A percentile compares a stretch with the other conserved stretches of the same genome.
These are phyloP conservation scores for Paramecium biaurelia DNA, from an alignment of 73 alveolate genomes.

Conservation along the genomic window DNA sequence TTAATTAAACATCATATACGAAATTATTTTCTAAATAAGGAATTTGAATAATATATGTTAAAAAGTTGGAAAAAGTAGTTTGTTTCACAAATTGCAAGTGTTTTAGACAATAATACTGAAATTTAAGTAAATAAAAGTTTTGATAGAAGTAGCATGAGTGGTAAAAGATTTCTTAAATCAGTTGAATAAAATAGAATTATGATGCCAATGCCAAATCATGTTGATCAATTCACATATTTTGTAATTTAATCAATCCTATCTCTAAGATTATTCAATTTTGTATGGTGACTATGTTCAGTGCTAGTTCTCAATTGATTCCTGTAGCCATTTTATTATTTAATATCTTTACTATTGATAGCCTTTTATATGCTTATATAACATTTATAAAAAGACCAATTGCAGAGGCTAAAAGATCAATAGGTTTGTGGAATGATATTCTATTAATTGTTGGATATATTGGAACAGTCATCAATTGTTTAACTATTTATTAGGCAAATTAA, in stretches of 20 bases:
- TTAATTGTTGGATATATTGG: not conserved
- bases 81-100: not conserved
- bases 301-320: constrained; percentile 17
- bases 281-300: constrained; percentile 25
- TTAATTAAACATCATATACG: not conserved
- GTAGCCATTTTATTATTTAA: not conserved
- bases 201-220: constrained; percentile 14
- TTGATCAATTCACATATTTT: not conserved
- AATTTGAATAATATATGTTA: not conserved
- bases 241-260: not conserved
- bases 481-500: not conserved
- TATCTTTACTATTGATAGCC: not conserved
- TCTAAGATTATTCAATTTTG: not conserved
- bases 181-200: not conserved
- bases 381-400: not conserved
- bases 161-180: not conserved
- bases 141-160: not conserved
- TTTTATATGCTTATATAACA: not conserved
- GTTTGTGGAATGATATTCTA: constrained; percentile 4
- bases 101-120: not conserved
- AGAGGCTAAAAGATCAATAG: not conserved
- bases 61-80: not conserved
- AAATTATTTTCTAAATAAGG: not conserved
- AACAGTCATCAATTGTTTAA: not conserved
- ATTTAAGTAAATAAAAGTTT: not conserved